Conservation (phyloP, 176 grass and related monocot species). For the Aegilops bicornis region DNA sequence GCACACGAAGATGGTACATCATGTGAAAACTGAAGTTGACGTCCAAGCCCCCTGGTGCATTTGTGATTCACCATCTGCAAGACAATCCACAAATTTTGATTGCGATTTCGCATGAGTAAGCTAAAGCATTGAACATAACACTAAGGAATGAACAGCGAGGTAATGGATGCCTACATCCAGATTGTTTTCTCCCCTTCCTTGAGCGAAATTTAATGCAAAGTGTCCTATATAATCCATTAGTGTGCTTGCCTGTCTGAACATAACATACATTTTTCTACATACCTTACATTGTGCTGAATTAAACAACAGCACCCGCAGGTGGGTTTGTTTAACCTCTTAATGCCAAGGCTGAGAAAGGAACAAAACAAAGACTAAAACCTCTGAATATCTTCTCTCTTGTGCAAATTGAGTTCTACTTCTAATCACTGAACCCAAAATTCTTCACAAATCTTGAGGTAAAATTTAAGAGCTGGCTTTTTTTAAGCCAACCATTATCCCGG, state of each 20-base stretch:
- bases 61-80: slow-evolving; percentile 21
- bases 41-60: not conserved
- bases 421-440: not conserved
- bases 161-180: not conserved
- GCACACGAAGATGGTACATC: not conserved
- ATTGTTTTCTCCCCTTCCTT: not conserved
- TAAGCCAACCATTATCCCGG: not conserved
- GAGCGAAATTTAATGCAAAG: not conserved
- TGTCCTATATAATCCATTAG: not conserved
- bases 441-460: not conserved
- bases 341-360: not conserved
- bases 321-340: not conserved
- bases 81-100: not conserved
- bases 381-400: not conserved
- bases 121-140: not conserved
- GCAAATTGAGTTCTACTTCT: not conserved
- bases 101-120: not conserved
- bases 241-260: not conserved
- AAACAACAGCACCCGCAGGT: not conserved
- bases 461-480: no score
- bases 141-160: not conserved
- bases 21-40: not conserved
- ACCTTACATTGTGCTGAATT: not conserved
- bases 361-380: not conserved
- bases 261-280: not conserved